phyloP scores from a whole-genome alignment of 331 rosid genomes.

The Telfairia occidentalis region DNA sequence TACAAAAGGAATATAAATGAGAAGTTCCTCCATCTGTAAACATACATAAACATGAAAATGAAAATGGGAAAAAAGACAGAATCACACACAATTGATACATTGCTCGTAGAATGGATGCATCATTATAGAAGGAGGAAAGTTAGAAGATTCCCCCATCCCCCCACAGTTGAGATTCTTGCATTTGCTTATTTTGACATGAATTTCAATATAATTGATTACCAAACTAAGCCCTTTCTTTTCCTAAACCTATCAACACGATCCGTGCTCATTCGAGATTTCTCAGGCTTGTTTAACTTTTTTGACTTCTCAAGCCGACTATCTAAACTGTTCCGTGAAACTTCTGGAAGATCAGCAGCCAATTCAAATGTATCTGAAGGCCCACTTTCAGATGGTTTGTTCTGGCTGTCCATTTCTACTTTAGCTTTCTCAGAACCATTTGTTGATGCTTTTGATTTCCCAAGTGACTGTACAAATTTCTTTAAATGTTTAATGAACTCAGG shows the following conservation, averaged over 20 bases:
- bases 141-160: neutral
- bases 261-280: slow-evolving; percentile 91
- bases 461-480: slow-evolving; percentile 81
- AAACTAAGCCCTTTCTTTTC: slow-evolving; percentile 64
- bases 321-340: slow-evolving; percentile 93
- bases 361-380: slow-evolving; percentile 47
- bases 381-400: slow-evolving; percentile 42
- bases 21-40: neutral
- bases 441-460: slow-evolving; percentile 63
- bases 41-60: neutral
- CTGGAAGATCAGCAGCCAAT: slow-evolving; percentile 46
- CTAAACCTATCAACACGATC: slow-evolving; percentile 80
- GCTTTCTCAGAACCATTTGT: slow-evolving; percentile 38
- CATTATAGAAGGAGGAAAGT: neutral
- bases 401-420: slow-evolving; percentile 31
- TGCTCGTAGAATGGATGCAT: neutral
- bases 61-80: neutral
- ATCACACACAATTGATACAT: slow-evolving; percentile 10
- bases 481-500: slow-evolving; percentile 84
- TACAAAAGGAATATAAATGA: slow-evolving; percentile 2
- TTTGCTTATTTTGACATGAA: slow-evolving; percentile 3
- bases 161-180: neutral
- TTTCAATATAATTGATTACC: slow-evolving; percentile 41
- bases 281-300: slow-evolving; percentile 58
- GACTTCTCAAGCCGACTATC: slow-evolving; percentile 88